Evolutionary conservation across 2,329 filamentous ascomycete genomes (phyloP), one percentile per base, ranked within the genome.

Genomic region (Xylariaceae sp.): DNA sequence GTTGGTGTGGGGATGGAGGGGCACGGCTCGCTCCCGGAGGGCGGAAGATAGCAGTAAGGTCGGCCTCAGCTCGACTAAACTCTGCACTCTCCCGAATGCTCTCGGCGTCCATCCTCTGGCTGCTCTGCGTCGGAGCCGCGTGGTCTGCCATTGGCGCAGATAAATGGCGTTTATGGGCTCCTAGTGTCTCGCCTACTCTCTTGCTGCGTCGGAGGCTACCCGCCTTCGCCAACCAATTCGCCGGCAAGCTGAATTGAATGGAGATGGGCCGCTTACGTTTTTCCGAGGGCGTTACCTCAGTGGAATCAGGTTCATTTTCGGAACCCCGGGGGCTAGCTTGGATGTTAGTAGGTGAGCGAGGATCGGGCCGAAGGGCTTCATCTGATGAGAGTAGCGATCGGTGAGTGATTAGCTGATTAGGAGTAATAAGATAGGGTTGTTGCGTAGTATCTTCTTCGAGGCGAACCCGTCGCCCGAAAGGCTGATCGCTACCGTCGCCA

Each of bases 181-280:
- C 72, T 65, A 72, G 75, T 23, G 73, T 70, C 56, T 78, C 75
- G 62, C 74, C 73, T 60, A 75, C 77, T 61, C 80, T 77, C 71
- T 84, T 86, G 35, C 78, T 73, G 18, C 80, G 80, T 53, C 82
- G 80, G 56, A 86, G 68, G 72, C 84, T 87, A 57, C 82, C 79
- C 7, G 79, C 76, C 69, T 75, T 81, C 39, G 81, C 74, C 62
- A 85, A 80, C 82, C 83, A 86, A 53, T 74, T 80, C 53, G 74
- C 76, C 13, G 83, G 78, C 1, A 83, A 82, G 61, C 77, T 77
- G 61, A 87, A 83, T 57, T 84, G 82, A 77, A 84, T 80, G 13
- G 85, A 86, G 30, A 83, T 74, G 13, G 84, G 85, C 60, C 81
- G 78, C 56, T 76, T 77, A 10, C 80, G 73, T 54, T 72, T 75